Base-by-base conservation (phyloP, 257 asterid species). In the Capsicum rhomboideum region DNA sequence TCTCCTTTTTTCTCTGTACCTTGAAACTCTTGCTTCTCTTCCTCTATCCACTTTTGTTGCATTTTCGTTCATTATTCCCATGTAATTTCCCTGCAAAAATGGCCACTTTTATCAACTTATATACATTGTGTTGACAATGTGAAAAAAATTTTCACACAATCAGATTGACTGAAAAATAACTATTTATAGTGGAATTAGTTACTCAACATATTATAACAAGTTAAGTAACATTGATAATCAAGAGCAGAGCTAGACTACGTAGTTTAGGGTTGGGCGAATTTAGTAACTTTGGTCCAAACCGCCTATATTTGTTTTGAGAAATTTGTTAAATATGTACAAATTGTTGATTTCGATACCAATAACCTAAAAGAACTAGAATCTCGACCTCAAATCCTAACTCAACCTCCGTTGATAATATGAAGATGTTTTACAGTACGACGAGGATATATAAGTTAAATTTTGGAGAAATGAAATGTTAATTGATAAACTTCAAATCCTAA, bases 1-100 rank as follows among this genome's bases (percentile, higher is more conserved):
- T 56, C 93, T 89, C 82, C 98, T 89, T 86, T 96, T 96, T 84
- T 93, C 98, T 54, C 97, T 86, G 84, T 96, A 96, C 93, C 99
- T 88, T 52, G 91, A 88, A 31, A 96, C 99, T 89, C 95, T 87
- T 2, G 97, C 99, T 87, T 94, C 93, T 86, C 99, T 89, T 83
- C 93, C 98, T 61, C 91, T 92, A 68, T 94, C 96, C 40, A 83
- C 80, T 42, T 67, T 54, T 18, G 80, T 83, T 31, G 80, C 74
- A 8, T 88, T 88, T 40, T 18, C 49, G 10, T 85, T 69, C 84
- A 82, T 59, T 85, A 84, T 61, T 68, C 92, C 94, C 81, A 88
- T 89, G 89, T 4, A 91, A 56, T 86, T 77, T 7, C 89, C 96
- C 97, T 94, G 87, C 75, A 90, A 83, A 18, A 63, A 63, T 63